phyloP scores from a whole-genome alignment of 1,284 basidiomycete genomes.

The Cryptococcus depauperatus region DNA sequence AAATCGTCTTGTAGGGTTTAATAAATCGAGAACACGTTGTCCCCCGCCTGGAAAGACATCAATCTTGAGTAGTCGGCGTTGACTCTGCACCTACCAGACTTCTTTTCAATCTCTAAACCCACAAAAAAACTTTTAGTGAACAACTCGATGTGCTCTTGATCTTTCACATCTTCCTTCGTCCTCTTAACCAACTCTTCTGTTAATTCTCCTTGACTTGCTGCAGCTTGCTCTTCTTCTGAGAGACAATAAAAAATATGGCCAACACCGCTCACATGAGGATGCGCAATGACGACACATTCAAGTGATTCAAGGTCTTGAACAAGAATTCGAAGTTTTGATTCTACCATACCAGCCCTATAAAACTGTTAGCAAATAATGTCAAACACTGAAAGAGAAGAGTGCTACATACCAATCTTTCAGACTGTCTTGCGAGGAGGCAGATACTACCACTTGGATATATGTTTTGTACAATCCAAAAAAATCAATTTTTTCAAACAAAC shows the following conservation, averaged over 20 bases:
- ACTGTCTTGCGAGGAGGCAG: slow-evolving; percentile 68
- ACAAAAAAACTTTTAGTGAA: slow-evolving; percentile 96
- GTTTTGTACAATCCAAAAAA: slow-evolving; percentile 97
- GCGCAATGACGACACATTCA: slow-evolving; percentile 81
- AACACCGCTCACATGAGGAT: slow-evolving; percentile 93
- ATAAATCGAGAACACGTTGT: slow-evolving; percentile 77
- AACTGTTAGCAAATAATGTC: not conserved
- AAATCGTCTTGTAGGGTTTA: slow-evolving; percentile 93
- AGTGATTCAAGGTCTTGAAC: slow-evolving; percentile 97
- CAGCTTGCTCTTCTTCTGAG: slow-evolving; percentile 74
- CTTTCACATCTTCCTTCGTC: slow-evolving; percentile 71
- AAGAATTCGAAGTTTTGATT: slow-evolving; percentile 88
- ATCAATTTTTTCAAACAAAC: slow-evolving; percentile 87
- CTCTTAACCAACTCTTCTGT: slow-evolving; percentile 63
- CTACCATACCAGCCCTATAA: slow-evolving; percentile 86
- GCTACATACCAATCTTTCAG: slow-evolving; percentile 84
- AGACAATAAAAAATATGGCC: slow-evolving; percentile 77
- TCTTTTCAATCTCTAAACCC: slow-evolving; percentile 85
- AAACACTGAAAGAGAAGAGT: slow-evolving; percentile 1
- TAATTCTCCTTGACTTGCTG: slow-evolving; percentile 83
- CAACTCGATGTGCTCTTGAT: slow-evolving; percentile 67
- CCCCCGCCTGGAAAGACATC: slow-evolving; percentile 32
- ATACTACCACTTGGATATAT: slow-evolving; percentile 96
- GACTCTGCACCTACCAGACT: slow-evolving; percentile 58
- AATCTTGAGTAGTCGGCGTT: not conserved